Conservation (phyloP, 2,329 filamentous ascomycete genomes). For the Paecilomyces niveus region DNA sequence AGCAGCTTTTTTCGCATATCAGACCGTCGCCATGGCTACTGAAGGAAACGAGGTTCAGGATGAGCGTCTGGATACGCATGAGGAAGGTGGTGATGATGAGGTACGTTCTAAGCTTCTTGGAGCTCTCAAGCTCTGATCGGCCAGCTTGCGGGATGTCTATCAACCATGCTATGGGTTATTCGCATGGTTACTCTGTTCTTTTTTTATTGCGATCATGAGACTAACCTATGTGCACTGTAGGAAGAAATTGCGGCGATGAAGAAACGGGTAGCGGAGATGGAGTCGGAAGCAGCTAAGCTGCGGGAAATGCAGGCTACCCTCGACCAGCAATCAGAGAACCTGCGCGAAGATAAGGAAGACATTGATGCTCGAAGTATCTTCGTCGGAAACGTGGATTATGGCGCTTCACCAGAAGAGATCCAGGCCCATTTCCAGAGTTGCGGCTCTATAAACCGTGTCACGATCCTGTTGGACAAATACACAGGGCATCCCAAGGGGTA, state of each 20-base stretch:
- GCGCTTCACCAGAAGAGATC: constrained; percentile 92
- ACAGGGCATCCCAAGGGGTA: constrained; percentile 99
- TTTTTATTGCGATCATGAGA: background rate
- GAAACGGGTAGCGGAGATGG: constrained; percentile 79
- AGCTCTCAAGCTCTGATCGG: background rate
- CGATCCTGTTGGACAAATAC: constrained; percentile 95
- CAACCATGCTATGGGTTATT: background rate
- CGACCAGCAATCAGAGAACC: constrained; percentile 74
- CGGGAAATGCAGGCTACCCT: constrained; percentile 80
- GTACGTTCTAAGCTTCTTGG: constrained; percentile 19
- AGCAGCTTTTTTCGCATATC: background rate
- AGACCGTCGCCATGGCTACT: constrained; percentile 19
- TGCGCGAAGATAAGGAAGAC: constrained; percentile 90
- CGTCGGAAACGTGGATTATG: constrained; percentile 97
- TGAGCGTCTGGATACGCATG: constrained; percentile 30
- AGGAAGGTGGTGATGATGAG: constrained; percentile 40
- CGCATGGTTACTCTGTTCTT: background rate
- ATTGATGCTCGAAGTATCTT: constrained; percentile 94
- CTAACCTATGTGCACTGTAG: constrained; percentile 24
- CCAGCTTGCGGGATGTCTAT: background rate
- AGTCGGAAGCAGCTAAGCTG: constrained; percentile 78
- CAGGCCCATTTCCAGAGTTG: constrained; percentile 97
- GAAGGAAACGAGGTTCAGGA: constrained; percentile 31
- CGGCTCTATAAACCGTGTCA: constrained; percentile 95
- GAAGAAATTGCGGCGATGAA: constrained; percentile 87